Percentiles rank a stretch among this genome's conserved stretches.
Conservation (phyloP, 352 stramenopile species). For the Globisporangium heterothallicum region DNA sequence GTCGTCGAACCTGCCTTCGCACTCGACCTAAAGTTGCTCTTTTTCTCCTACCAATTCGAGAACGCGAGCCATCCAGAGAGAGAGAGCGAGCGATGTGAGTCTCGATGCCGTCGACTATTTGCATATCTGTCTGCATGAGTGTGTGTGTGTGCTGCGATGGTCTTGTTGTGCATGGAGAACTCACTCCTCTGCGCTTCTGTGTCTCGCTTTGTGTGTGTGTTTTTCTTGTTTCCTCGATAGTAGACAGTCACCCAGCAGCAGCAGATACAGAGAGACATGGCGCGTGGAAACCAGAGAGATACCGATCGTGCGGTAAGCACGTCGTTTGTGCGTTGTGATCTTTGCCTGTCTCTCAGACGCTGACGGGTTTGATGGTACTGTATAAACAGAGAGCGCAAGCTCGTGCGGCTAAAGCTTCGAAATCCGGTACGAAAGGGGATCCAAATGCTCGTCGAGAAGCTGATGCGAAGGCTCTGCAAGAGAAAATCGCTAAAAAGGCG, state of each 20-base stretch:
- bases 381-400: conserved; percentile 60
- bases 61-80: not conserved
- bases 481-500: conserved; percentile 77
- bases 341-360: too few relatives aligned
- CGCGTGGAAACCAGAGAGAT: conserved; percentile 80
- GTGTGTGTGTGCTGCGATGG: not conserved
- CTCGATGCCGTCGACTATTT: too few relatives aligned
- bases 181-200: not conserved
- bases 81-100: too few relatives aligned
- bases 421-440: conserved; percentile 39
- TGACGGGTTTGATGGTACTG: conserved; percentile 4
- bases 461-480: conserved; percentile 71
- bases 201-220: not conserved
- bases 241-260: too few relatives aligned
- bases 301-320: conserved; percentile 59
- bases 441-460: conserved; percentile 57
- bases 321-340: not conserved
- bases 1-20: not conserved
- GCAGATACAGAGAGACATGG: conserved; percentile 31
- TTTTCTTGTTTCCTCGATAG: not conserved
- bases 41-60: not conserved
- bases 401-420: conserved; percentile 45
- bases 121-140: not conserved
- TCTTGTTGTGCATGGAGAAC: not conserved
- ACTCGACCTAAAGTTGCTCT: not conserved